Conservation (phyloP, 1,284 basidiomycete genomes). For the Pascua sp. region DNA sequence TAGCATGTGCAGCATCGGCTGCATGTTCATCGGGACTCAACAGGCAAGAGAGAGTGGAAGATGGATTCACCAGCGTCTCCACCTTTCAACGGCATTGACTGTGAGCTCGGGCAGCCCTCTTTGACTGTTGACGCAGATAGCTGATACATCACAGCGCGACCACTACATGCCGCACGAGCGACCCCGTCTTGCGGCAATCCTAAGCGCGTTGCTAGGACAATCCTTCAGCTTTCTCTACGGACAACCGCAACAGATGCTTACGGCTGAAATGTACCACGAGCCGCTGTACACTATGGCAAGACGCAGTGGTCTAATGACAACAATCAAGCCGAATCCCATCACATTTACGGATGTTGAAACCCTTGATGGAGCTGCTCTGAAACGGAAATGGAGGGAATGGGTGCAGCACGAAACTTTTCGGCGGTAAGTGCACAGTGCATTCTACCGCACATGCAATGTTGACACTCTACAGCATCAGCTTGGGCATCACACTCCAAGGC, state of each 20-base stretch:
- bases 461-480: background rate
- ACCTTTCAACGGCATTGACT: conserved; percentile 2
- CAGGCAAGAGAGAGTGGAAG: conserved; percentile 7
- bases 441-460: no score
- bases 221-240: conserved; percentile 14
- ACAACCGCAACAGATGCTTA: conserved; percentile 11
- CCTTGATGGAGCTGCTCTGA: background rate
- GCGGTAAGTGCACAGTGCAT: background rate
- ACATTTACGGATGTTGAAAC: background rate
- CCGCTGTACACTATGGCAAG: conserved; percentile 6
- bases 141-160: conserved; percentile 2
- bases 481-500: conserved; percentile 11
- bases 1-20: conserved; percentile 18
- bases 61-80: conserved; percentile 13
- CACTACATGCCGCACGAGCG: conserved; percentile 4
- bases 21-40: conserved; percentile 17
- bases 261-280: conserved; percentile 11
- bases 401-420: conserved; percentile 9
- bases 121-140: no score
- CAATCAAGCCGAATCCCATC: conserved; percentile 5
- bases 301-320: conserved; percentile 6
- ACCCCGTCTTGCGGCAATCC: conserved; percentile 1
- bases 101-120: background rate
- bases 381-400: conserved; percentile 10
- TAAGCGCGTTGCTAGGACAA: conserved; percentile 11